A percentile compares a stretch with the other conserved stretches of the same genome.
phyloP scores from a whole-genome alignment of 208 protist genomes.

The Wallacemonas sp. region DNA sequence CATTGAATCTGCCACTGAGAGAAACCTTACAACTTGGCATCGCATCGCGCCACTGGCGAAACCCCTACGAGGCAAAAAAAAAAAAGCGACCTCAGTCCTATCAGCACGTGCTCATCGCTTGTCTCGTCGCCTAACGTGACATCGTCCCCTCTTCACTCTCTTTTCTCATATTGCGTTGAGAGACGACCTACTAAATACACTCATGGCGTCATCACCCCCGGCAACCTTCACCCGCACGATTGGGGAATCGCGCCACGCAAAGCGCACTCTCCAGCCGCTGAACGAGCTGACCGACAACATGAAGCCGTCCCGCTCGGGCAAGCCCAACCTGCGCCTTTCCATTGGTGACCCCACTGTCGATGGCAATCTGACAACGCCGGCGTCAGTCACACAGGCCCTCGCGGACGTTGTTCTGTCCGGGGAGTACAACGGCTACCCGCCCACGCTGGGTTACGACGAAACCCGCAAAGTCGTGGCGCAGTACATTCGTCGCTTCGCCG shows the following conservation, averaged over 20 bases:
- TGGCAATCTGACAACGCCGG: slow-evolving; percentile 64
- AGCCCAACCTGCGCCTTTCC: slow-evolving; percentile 39
- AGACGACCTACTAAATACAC: not conserved
- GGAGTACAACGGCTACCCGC: slow-evolving; percentile 80
- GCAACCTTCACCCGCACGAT: slow-evolving; percentile 16
- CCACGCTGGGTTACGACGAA: slow-evolving; percentile 43
- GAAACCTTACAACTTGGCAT: too few relatives aligned
- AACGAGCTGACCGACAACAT: slow-evolving; percentile 83
- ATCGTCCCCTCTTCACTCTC: too few relatives aligned
- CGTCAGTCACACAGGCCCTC: slow-evolving; percentile 46
- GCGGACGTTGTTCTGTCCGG: slow-evolving; percentile 40
- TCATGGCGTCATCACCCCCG: not conserved
- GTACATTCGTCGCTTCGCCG: slow-evolving; percentile 43
- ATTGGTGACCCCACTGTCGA: slow-evolving; percentile 78
- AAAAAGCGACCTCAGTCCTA: too few relatives aligned
- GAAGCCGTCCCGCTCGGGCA: slow-evolving; percentile 52
- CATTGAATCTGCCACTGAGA: too few relatives aligned
- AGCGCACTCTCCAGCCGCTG: slow-evolving; percentile 76
- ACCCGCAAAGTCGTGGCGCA: slow-evolving; percentile 52
- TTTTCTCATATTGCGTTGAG: too few relatives aligned
- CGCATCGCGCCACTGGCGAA: too few relatives aligned
- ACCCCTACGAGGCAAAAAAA: not conserved
- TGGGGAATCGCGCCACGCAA: slow-evolving; percentile 30
- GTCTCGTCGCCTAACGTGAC: too few relatives aligned
- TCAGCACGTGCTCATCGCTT: too few relatives aligned